These are phyloP conservation scores for Fomitopsis schrenkii DNA, from an alignment of 1,284 basidiomycete species.

Conservation along the genomic window DNA sequence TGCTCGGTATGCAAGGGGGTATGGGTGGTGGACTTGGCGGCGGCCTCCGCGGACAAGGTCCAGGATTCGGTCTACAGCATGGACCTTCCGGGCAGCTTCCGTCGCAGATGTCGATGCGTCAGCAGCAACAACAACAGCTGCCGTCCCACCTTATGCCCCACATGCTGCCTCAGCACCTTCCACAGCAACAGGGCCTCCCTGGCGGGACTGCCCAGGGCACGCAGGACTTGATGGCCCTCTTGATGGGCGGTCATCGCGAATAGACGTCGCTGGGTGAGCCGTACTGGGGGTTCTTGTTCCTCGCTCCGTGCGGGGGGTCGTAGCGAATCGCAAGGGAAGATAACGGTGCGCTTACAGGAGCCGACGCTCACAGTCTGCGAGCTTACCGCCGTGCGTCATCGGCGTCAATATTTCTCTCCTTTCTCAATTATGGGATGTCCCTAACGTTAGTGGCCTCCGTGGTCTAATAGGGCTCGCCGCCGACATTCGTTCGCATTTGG, in stretches of 20 bases:
- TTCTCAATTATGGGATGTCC: not conserved
- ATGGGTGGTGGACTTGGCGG: conserved; percentile 29
- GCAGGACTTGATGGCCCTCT: conserved; percentile 73
- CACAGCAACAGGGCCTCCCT: conserved; percentile 47
- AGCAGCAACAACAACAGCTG: conserved; percentile 39
- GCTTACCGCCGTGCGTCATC: not conserved
- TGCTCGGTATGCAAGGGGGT: conserved; percentile 43
- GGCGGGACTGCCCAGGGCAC: conserved; percentile 49
- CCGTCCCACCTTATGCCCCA: conserved; percentile 55
- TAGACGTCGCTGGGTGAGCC: conserved; percentile 27
- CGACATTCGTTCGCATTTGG: not conserved
- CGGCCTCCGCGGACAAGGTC: conserved; percentile 32
- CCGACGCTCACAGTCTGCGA: not conserved
- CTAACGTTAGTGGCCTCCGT: not conserved
- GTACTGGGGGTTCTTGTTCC: not conserved
- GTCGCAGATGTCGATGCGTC: conserved; percentile 36
- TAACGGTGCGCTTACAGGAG: not conserved
- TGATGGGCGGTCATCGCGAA: conserved; percentile 70
- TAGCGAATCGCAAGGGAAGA: not conserved
- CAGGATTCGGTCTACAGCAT: conserved; percentile 48
- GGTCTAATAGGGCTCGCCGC: not conserved
- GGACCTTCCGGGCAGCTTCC: conserved; percentile 39
- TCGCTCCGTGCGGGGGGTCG: not conserved
- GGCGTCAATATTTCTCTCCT: not conserved
- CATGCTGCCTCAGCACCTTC: conserved; percentile 56